Evolutionary conservation across 202 grass and related monocot species (phyloP).

Genomic region (Zoysia matrella): DNA sequence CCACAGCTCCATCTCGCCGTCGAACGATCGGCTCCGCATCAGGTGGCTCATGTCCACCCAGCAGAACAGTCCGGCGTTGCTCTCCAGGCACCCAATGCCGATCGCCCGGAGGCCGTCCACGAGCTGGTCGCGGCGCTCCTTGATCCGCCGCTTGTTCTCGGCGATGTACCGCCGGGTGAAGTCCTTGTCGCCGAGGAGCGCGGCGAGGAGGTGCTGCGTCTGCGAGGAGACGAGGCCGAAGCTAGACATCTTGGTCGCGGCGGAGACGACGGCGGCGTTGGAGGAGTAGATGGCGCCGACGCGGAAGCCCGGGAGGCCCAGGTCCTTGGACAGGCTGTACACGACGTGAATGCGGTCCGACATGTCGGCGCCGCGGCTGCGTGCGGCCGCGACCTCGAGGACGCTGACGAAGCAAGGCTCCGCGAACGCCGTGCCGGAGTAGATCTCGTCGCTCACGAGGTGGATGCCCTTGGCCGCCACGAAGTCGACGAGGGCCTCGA

Average conservation of each 20-base stretch:
- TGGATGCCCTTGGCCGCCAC: conserved; percentile 71
- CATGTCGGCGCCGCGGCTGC: not conserved
- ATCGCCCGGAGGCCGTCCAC: conserved; percentile 49
- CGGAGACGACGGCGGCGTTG: conserved; percentile 68
- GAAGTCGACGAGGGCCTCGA: conserved; percentile 69
- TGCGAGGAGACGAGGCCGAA: conserved; percentile 93
- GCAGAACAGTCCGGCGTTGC: conserved; percentile 93
- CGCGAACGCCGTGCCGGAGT: conserved; percentile 76
- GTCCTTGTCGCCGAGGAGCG: conserved; percentile 60
- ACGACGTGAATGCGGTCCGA: conserved; percentile 73
- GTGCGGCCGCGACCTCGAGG: conserved; percentile 59
- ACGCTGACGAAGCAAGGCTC: conserved; percentile 71
- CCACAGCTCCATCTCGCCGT: conserved; percentile 90
- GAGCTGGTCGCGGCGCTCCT: conserved; percentile 62
- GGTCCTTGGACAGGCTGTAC: conserved; percentile 93
- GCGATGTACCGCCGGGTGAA: conserved; percentile 62
- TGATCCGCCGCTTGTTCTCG: conserved; percentile 79
- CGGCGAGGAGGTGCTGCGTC: conserved; percentile 83
- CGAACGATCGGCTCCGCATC: conserved; percentile 54
- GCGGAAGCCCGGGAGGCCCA: conserved; percentile 89
- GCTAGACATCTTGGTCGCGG: conserved; percentile 98
- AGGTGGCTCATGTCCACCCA: conserved; percentile 87
- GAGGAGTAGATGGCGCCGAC: conserved; percentile 88
- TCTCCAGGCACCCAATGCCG: conserved; percentile 62
- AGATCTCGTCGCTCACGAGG: conserved; percentile 94